These are phyloP conservation scores for Sporothrix phasma DNA, from an alignment of 2,329 filamentous ascomycete species.

Conservation along the genomic window DNA sequence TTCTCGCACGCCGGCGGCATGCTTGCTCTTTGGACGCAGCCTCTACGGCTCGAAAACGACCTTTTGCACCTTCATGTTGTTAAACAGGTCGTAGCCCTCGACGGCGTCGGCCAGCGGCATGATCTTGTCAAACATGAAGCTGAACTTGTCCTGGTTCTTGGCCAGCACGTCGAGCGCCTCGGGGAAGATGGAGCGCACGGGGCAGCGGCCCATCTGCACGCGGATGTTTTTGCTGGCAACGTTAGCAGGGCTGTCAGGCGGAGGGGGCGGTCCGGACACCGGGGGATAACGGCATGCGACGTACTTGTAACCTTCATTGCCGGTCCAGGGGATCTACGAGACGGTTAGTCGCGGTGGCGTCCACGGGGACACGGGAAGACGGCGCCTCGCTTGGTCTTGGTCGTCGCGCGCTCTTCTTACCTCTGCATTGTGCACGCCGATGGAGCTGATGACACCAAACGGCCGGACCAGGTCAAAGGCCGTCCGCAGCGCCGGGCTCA, in stretches of 20 bases:
- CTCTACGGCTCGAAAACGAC: slow-evolving; percentile 52
- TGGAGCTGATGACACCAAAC: slow-evolving; percentile 64
- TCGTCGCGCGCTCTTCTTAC: slow-evolving; percentile 29
- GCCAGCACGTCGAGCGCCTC: slow-evolving; percentile 55
- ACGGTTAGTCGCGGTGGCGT: background rate
- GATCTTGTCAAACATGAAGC: slow-evolving; percentile 68
- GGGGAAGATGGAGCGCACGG: slow-evolving; percentile 59
- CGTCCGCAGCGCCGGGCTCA: slow-evolving; percentile 57
- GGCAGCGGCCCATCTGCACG: slow-evolving; percentile 67
- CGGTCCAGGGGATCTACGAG: slow-evolving; percentile 54
- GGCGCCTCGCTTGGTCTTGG: background rate
- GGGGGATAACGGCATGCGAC: slow-evolving; percentile 18
- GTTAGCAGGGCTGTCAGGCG: background rate
- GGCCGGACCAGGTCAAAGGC: slow-evolving; percentile 63
- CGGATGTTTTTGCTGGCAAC: slow-evolving; percentile 54
- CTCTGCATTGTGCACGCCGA: slow-evolving; percentile 66
- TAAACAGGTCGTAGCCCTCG: slow-evolving; percentile 61
- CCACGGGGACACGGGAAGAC: background rate
- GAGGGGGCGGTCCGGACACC: too few relatives aligned
- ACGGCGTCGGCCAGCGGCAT: slow-evolving; percentile 59
- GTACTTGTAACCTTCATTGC: slow-evolving; percentile 50
- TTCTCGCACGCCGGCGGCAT: too few relatives aligned
- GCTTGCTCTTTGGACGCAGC: background rate
- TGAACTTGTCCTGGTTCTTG: slow-evolving; percentile 55
- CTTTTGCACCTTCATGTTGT: slow-evolving; percentile 64